Evolutionary conservation across 169 alveolate genomes (phyloP), one percentile per base, ranked within the genome.

Genomic region (Eimeria falciformis): DNA sequence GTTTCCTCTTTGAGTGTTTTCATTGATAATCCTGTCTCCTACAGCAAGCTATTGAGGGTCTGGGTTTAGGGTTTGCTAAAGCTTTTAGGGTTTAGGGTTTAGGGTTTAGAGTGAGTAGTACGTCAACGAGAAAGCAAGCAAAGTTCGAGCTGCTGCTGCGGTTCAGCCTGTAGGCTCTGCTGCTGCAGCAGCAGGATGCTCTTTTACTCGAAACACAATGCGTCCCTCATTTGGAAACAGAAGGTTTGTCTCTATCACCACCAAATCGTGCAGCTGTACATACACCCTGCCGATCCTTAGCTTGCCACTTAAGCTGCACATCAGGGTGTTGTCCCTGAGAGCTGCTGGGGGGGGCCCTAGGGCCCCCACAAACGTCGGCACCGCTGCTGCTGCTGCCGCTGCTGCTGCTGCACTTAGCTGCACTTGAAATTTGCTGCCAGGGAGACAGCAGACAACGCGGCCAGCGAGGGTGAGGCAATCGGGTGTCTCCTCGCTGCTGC

Each of bases 231-330:
- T 29, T 2, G 84, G 84, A 2, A 62, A 9, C 11, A 45, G 23
- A 21, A 62, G 84, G 18, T 73, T 37, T 45, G 84, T 45, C 18
- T 73, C 65, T 3, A 73, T 11, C 11, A 73, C 65, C 14, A 73
- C 84, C 5, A 12, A 73, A 40, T 73, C 84, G 62, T 73, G 40
- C 3, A 73, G 62, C n/a, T 73, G 84, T 21, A 73, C 84, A n/a
- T 73, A 73, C 84, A 73, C 84, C 62, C 84, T 27, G 27, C 27
- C n/a, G 3, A 73, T 73, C 1, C 84, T 27, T 5, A 73, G 40
- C 40, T 73, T 73, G 17, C 84, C 84, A 27, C 84, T 73, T 14
- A 73, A 62, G 11, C 47, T 3, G 37, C 84, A 73, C 23, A 43
- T 73, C 2, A 73, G 25, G 37, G 9, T 21, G 37, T 43, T 73